A percentile compares a stretch with the other conserved stretches of the same genome.
Conservation (phyloP, 495 filamentous ascomycete species). For the Annulohypoxylon stygium region DNA sequence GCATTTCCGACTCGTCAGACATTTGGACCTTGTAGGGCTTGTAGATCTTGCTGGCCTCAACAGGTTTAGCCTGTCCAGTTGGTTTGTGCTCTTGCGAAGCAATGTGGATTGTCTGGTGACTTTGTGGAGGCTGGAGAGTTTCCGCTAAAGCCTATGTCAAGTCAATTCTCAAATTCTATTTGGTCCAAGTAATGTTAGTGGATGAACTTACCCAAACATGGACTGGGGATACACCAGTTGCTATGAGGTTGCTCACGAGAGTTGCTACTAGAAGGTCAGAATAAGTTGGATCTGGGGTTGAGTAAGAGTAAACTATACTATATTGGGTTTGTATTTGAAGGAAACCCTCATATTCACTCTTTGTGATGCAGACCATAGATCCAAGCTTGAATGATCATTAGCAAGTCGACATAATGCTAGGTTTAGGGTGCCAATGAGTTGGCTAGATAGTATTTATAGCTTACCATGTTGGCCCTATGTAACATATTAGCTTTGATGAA, state of each 20-base stretch:
- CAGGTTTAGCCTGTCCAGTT: too few species aligned
- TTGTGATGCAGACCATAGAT: slow-evolving; percentile 43
- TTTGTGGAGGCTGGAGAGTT: too few species aligned
- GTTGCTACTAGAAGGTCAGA: slow-evolving; percentile 61
- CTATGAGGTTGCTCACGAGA: slow-evolving; percentile 71
- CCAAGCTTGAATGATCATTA: neutral
- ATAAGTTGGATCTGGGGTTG: neutral
- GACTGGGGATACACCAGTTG: slow-evolving; percentile 71
- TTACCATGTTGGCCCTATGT: slow-evolving; percentile 8
- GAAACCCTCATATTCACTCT: slow-evolving; percentile 54
- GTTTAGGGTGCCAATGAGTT: slow-evolving; percentile 4
- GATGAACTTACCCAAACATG: slow-evolving; percentile 67
- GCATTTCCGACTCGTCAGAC: too few species aligned
- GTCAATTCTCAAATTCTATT: neutral
- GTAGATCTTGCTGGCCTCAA: too few species aligned
- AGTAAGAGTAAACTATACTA: slow-evolving; percentile 44
- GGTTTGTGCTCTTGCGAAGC: too few species aligned
- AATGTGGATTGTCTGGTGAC: too few species aligned
- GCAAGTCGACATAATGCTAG: neutral
- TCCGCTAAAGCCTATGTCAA: neutral
- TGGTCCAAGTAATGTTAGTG: neutral
- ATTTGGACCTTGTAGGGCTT: too few species aligned
- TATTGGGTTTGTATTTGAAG: slow-evolving; percentile 49
- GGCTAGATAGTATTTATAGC: neutral
- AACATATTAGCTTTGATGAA: slow-evolving; percentile 9